Evolutionary conservation across 2,329 filamentous ascomycete species (phyloP), one percentile per base, ranked within the genome.

Genomic region (Penicillium frequentans): DNA sequence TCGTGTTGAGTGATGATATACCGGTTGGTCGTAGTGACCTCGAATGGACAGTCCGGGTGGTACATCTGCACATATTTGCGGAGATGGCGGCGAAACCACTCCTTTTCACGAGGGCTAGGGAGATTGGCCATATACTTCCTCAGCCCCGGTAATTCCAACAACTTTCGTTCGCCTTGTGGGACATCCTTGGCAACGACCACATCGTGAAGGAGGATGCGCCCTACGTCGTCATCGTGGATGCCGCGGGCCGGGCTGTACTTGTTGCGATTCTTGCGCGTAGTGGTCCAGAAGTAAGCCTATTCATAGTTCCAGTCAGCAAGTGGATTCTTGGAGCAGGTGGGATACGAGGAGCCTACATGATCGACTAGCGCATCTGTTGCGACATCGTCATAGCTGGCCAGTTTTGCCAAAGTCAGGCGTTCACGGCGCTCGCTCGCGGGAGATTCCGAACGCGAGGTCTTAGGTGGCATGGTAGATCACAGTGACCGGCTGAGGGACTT

Each of bases 211-310:
- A 89, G 73, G 56, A 87, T 84, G 60, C 79, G 76, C 55, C 83
- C 81, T 39, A 89, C 80, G 23, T 85, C 80, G 49, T 88, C 84
- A 62, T 87, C 84, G 53, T 84, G 86, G 50, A 98, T 81, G 42
- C 91, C 91, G 61, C 95, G 88, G 7, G 90, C 91, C 1, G 91
- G 84, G 67, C 90, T 90, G 74, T 96, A 98, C 54, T 90, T 91
- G 55, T 86, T 87, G 59, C 90, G 88, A 69, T 98, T 96, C 77
- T 99, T 99, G 63, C 93, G 93, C 57, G 97, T 96, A 4, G 86
- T 90, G 6, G 93, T 93, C 93, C 95, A 98, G 80, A 95, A 99
- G 76, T 90, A 97, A 10, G 91, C 89, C 93, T 97, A 64, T 50
- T 19, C 44, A 53, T 35, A 60, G 65, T 58, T 23, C 58, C 48